Conservation (phyloP, 2,329 filamentous ascomycete genomes). For the Diaporthe ilicicola region DNA sequence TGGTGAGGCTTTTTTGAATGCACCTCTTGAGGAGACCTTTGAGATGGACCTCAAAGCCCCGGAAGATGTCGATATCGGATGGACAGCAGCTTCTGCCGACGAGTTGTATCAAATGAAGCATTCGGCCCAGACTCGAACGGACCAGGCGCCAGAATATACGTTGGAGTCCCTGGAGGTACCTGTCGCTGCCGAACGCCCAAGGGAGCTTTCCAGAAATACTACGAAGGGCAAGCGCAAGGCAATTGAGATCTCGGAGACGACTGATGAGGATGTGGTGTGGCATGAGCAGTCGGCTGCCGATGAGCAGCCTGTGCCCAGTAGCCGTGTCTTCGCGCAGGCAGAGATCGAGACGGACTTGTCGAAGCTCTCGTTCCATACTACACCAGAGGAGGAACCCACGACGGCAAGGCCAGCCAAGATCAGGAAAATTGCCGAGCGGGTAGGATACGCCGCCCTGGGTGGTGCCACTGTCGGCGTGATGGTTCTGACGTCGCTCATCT, state of each 20-base stretch:
- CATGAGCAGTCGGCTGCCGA: not conserved
- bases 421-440: conserved; percentile 41
- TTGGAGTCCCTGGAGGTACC: not conserved
- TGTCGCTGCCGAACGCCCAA: not conserved
- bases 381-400: not conserved
- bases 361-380: conserved; percentile 27
- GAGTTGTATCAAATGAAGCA: conserved; percentile 15
- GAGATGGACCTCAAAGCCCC: not conserved
- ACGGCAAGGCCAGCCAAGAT: conserved; percentile 40
- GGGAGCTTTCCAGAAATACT: not conserved
- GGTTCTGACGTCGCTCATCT: conserved; percentile 48
- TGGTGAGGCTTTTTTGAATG: conserved; percentile 15
- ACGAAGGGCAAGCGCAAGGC: conserved; percentile 29
- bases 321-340: not conserved
- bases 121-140: not conserved
- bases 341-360: conserved; percentile 13
- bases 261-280: conserved; percentile 22
- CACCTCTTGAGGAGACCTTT: not conserved
- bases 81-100: conserved; percentile 23
- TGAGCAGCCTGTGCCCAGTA: not conserved
- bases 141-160: not conserved
- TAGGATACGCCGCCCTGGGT: conserved; percentile 49
- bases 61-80: not conserved
- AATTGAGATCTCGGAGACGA: conserved; percentile 24
- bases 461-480: conserved; percentile 46